These are phyloP conservation scores for Aspergillus ustus DNA, from an alignment of 2,329 filamentous ascomycete species.

Conservation along the genomic window DNA sequence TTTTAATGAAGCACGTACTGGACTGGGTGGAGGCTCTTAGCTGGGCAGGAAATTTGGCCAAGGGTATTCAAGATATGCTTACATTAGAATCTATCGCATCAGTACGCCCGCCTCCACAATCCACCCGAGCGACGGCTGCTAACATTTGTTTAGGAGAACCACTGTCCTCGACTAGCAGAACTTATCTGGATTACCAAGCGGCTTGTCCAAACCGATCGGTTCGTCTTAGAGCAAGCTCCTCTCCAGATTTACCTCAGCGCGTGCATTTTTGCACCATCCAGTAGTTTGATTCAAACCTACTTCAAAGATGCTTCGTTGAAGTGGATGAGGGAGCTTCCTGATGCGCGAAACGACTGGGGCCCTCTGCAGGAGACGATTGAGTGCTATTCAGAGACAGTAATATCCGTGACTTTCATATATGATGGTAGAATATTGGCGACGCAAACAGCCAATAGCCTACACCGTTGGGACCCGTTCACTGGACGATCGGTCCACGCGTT, in stretches of 20 bases:
- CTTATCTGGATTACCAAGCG: background rate
- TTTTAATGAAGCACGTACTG: slow-evolving; percentile 27
- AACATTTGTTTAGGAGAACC: background rate
- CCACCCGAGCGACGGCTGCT: background rate
- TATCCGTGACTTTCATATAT: too few relatives aligned
- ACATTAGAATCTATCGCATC: background rate
- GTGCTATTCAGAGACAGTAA: too few relatives aligned
- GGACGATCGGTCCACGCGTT: too few relatives aligned
- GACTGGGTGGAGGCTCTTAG: slow-evolving; percentile 33
- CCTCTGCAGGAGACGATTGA: background rate
- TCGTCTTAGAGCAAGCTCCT: slow-evolving; percentile 34
- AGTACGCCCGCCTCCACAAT: background rate
- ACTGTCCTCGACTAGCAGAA: background rate
- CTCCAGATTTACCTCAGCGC: slow-evolving; percentile 42
- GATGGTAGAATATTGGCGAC: too few relatives aligned
- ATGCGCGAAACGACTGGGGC: background rate
- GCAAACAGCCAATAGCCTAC: too few relatives aligned
- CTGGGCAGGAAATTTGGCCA: slow-evolving; percentile 19
- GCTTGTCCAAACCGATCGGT: slow-evolving; percentile 1
- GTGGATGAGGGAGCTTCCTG: slow-evolving; percentile 5
- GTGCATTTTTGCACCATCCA: slow-evolving; percentile 35
- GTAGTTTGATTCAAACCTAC: slow-evolving; percentile 28
- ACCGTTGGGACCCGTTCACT: too few relatives aligned
- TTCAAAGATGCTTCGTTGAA: slow-evolving; percentile 21
- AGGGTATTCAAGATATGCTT: slow-evolving; percentile 6